Evolutionary conservation across 2,329 filamentous ascomycete species (phyloP), one percentile per base, ranked within the genome.

Genomic region (Fusarium sp.): DNA sequence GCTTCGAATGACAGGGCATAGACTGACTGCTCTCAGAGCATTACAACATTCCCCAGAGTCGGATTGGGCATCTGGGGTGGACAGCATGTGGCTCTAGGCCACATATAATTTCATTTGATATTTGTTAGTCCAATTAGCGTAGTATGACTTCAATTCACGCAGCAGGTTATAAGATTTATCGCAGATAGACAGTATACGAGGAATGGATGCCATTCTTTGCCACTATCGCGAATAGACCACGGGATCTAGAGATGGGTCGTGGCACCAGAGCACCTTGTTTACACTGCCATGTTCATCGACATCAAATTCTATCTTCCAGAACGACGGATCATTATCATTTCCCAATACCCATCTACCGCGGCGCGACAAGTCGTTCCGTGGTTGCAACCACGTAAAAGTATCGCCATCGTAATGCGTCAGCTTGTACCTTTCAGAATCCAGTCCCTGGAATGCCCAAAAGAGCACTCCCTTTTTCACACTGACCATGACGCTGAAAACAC

Each of bases 131-230:
- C n/a, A n/a, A n/a, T n/a, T n/a, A n/a, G n/a, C n/a, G n/a, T n/a
- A n/a, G n/a, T n/a, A n/a, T n/a, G n/a, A n/a, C n/a, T n/a, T n/a
- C n/a, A n/a, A n/a, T n/a, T n/a, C n/a, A n/a, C n/a, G n/a, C n/a
- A n/a, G 8, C 5, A 9, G 6, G 1, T 30, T 15, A 15, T 28
- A 5, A 19, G 21, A 30, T 12, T 21, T 11, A 21, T 10, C 1
- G 4, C 2, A 30, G 6, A 21, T 21, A 21, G 6, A 30, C n/a
- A n/a, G n/a, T n/a, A n/a, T n/a, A n/a, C n/a, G n/a, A n/a, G n/a
- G n/a, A n/a, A n/a, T n/a, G n/a, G n/a, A n/a, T n/a, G n/a, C n/a
- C 13, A 28, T 46, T 21, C 9, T 30, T 30, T 5, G 2, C 3
- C 28, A n/a, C 25, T 47, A 30, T 49, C 28, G 15, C 1, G 46